Evolutionary conservation across 352 stramenopile genomes (phyloP), one percentile per base, ranked within the genome.

Genomic region (Hyaloperonospora arabidopsidis): DNA sequence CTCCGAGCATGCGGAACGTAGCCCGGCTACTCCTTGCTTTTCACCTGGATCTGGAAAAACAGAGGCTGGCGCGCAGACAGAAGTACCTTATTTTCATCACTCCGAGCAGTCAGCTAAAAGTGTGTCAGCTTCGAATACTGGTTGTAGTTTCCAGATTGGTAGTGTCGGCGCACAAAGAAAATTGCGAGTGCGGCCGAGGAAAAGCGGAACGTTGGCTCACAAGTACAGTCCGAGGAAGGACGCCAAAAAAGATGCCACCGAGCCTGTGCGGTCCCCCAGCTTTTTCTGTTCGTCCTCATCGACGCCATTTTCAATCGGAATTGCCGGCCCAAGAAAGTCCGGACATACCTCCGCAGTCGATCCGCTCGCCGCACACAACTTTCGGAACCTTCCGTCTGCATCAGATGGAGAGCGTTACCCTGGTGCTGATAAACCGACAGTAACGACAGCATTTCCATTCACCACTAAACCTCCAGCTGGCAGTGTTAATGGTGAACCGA

Each of bases 291-390:
- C 50, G n/a, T 22, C 53, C 35, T 32, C 49, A 38, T 21, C 59
- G 36, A 53, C 43, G 4, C 35, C 61, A 25, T 80, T 63, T 41
- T 63, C 68, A 21, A 74, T 76, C 25, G 45, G 74, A 68, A n/a
- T n/a, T 39, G 54, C 68, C 47, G 57, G 67, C 18, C 36, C 66
- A 34, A 52, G 65, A 29, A 49, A 32, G 17, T 57, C 61, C 49
- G 60, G 54, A 28, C 54, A 57, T n/a, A 72, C 50, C 21, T 54
- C 71, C 12, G 62, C 68, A 2, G 72, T 67, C 10, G 66, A 87
- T 61, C 72, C 64, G 7, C 81, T 82, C 47, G 72, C 66, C 45
- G 81, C 51, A 7, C 69, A 65, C 10, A 63, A 70, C 4, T 86
- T 76, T 45, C 57, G 65, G 8, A 61, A 29, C 6, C 50, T 48